Base-by-base conservation (phyloP, 2,329 filamentous ascomycete species). In the Epichloe aotearoae region DNA sequence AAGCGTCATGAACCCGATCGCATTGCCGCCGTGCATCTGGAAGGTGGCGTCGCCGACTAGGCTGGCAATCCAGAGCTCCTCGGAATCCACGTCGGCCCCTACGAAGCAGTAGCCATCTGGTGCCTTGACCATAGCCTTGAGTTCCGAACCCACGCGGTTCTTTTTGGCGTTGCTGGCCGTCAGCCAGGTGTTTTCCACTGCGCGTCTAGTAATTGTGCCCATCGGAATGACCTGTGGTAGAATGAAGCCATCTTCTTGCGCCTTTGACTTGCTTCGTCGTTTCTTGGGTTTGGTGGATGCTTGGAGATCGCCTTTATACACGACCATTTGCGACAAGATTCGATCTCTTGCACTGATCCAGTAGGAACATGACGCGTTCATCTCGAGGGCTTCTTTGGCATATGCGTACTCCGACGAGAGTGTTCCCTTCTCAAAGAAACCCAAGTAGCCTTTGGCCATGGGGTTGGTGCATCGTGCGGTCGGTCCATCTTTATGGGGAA, bases 291-390 rank as follows among this genome's bases (percentile, higher is more conserved):
- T 36, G 52, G 46, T 12, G n/a, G 47, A 20, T 5, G 38, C 15
- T 33, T 50, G 55, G 17, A 73, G 53, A 55, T 94, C 82, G 36
- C 82, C 73, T 53, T 89, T 76, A 63, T 95, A 96, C 1, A 98
- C 86, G 2, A 95, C 90, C 76, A 97, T 87, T 62, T 98, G 93
- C n/a, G 84, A 86, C 75, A 73, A 91, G 67, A 98, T 98, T 47
- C 93, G 77, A 62, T 95, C 88, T 54, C 93, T 79, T 15, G 93
- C 90, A 61, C 88, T 95, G 59, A 98, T 97, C 93, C 94, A 98
- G 67, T 98, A 98, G 1, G 91, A 97, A 64, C 94, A 98, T 0
- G 89, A 95, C 0, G 93, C 89, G 59, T 98, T 98, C 93, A 98
- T 98, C 59, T 97, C 86, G 42, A 98, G 72, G 0, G 94, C 93